Conservation (phyloP, 768 basidiomycete genomes). For the Sutorius australiensis region DNA sequence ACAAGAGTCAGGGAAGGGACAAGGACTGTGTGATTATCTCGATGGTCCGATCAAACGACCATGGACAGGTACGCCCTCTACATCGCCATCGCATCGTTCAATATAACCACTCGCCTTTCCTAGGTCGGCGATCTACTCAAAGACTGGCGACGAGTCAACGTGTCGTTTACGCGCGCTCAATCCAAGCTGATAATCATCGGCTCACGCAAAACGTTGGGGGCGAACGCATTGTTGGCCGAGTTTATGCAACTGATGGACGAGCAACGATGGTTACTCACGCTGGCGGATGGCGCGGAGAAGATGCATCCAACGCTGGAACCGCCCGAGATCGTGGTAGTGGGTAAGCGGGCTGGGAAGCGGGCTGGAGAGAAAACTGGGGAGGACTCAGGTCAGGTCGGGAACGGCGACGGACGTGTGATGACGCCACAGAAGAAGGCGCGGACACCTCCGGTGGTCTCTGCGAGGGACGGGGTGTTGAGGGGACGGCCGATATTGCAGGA, state of each 20-base stretch:
- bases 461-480: constrained; percentile 44
- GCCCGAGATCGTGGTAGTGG: constrained; percentile 3
- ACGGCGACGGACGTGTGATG: neutral
- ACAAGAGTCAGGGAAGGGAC: constrained; percentile 91
- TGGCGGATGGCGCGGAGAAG: constrained; percentile 53
- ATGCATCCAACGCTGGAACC: constrained; percentile 41
- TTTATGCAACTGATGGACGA: constrained; percentile 78
- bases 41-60: constrained; percentile 84
- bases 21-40: constrained; percentile 95
- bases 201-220: constrained; percentile 70
- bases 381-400: neutral
- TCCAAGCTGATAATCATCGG: constrained; percentile 91
- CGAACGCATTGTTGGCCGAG: constrained; percentile 56
- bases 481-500: constrained; percentile 61
- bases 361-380: constrained; percentile 4
- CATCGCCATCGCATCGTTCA: neutral
- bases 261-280: constrained; percentile 63
- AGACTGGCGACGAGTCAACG: constrained; percentile 96
- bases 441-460: constrained; percentile 12
- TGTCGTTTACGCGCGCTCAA: constrained; percentile 90
- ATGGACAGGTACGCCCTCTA: constrained; percentile 56
- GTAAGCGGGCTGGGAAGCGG: constrained; percentile 17
- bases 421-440: constrained; percentile 36
- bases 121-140: constrained; percentile 90
- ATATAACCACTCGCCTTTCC: neutral